phyloP scores from a whole-genome alignment of 177 flowering plant species.

The Vitis hybrid region DNA sequence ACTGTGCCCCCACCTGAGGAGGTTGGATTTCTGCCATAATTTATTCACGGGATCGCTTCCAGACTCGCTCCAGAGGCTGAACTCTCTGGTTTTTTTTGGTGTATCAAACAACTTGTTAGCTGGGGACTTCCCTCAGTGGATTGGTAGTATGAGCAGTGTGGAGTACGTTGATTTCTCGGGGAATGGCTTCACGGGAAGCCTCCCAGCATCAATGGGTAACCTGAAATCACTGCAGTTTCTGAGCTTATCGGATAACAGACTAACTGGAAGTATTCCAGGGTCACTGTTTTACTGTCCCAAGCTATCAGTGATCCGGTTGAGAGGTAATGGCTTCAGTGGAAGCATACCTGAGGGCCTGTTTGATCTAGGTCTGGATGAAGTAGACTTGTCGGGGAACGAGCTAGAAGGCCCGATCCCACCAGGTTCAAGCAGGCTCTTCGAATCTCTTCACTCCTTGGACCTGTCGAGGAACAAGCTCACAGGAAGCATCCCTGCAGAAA shows the following conservation, averaged over 20 bases:
- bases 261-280: constrained; percentile 61
- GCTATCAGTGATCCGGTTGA: constrained; percentile 45
- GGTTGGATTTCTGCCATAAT: constrained; percentile 67
- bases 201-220: constrained; percentile 61
- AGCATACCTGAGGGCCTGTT: constrained; percentile 76
- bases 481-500: constrained; percentile 73
- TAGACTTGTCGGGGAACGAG: constrained; percentile 62
- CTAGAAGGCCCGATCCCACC: constrained; percentile 62
- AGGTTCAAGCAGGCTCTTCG: constrained; percentile 52
- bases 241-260: constrained; percentile 51
- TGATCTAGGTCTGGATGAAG: constrained; percentile 57
- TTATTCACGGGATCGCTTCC: constrained; percentile 61
- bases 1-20: constrained; percentile 64
- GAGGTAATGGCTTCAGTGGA: constrained; percentile 61
- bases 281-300: constrained; percentile 45
- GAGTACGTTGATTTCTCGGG: constrained; percentile 57
- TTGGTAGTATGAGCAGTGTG: constrained; percentile 53
- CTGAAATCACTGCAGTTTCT: constrained; percentile 49
- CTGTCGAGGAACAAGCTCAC: constrained; percentile 61
- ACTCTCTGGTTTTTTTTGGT: constrained; percentile 37
- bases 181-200: constrained; percentile 54
- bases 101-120: constrained; percentile 49
- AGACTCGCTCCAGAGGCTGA: constrained; percentile 46
- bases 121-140: constrained; percentile 76
- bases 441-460: constrained; percentile 53